Evolutionary conservation across 345 rosid genomes (phyloP), one percentile per base, ranked within the genome.

Genomic region (Gossypioides kirkii): DNA sequence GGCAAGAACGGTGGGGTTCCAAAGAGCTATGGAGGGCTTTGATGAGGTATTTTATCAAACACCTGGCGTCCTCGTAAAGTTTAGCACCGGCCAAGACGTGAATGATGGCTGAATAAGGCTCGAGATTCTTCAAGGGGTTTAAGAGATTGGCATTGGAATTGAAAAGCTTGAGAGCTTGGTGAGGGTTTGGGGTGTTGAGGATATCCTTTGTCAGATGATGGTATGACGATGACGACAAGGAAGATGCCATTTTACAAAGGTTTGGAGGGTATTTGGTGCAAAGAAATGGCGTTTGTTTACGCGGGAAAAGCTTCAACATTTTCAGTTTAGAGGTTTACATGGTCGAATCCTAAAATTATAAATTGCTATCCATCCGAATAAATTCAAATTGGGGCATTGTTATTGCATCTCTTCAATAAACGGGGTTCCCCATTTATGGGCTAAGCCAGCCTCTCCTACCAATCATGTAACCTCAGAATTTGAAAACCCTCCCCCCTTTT

Each of bases 1-100:
- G 47, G 73, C 79, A 74, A 65, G 80, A 70, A 18, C 79, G 78
- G 2, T 12, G 38, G 9, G 82, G 76, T 52, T 83, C 82, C 53
- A 52, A 66, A 72, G 81, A 74, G 58, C 74, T 79, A 18, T 71
- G 78, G 46, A 87, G 82, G 52, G 76, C 14, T 74, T 84, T 70
- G 4, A 84, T 80, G 73, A 90, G 87, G 85, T 72, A 58, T 84
- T 88, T 88, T 70, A 87, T 87, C 91, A 87, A 87, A 76, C 93
- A 82, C 80, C 84, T 86, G 78, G 91, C 90, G 56, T 79, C 75
- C 58, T 12, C 32, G 75, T 81, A 84, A 54, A 77, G 76, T 12
- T 80, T 77, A 9, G 84, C 84, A 75, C 72, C 54, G 3, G 84
- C 62, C 59, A 86, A 18, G 2, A 78, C 76, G 42, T 85, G 86